Evolutionary conservation across 169 alveolate genomes (phyloP), one percentile per base, ranked within the genome.

Genomic region (Plasmodium knowlesi): DNA sequence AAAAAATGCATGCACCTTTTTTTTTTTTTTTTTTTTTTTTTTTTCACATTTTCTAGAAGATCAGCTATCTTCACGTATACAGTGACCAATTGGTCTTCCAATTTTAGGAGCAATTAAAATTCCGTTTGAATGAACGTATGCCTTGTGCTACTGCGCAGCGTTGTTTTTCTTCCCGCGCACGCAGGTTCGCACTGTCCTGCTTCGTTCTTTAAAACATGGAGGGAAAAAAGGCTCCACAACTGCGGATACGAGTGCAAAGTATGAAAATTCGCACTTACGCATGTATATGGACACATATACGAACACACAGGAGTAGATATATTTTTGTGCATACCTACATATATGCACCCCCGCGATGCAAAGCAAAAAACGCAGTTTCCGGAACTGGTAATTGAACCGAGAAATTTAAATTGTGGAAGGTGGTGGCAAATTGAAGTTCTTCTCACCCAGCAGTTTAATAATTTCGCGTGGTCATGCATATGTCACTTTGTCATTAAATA

Each of bases 1-100:
- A 50, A 79, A 39, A 43, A 12, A 30, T 74, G 22, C 54, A 74
- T 34, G 46, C n/a, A 74, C 34, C 12, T 34, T 74, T 34, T 34
- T 39, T 34, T 73, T 22, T 73, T 72, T 72, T 34, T 73, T 22
- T 73, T 72, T 72, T 73, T 22, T 73, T 73, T 74, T 73, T 73
- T 73, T 73, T 74, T 74, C 34, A 32, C 30, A n/a, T 74, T 74
- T 74, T 74, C 43, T 57, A 34, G 28, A 19, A 30, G 2, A 12
- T 71, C 41, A 30, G 19, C 41, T 32, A n/a, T 30, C 39, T 32
- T 71, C 41, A 10, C 37, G 8, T 12, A 2, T 32, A 14, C 1
- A 71, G 37, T 28, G 50, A 71, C 16, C 34, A 71, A 71, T 71
- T 16, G 3, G 41, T 30, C 37, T 30, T 71, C n/a, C 50, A 50